These are phyloP conservation scores for Tetrahymena thermophila DNA, from an alignment of 73 alveolate species.

Conservation along the genomic window DNA sequence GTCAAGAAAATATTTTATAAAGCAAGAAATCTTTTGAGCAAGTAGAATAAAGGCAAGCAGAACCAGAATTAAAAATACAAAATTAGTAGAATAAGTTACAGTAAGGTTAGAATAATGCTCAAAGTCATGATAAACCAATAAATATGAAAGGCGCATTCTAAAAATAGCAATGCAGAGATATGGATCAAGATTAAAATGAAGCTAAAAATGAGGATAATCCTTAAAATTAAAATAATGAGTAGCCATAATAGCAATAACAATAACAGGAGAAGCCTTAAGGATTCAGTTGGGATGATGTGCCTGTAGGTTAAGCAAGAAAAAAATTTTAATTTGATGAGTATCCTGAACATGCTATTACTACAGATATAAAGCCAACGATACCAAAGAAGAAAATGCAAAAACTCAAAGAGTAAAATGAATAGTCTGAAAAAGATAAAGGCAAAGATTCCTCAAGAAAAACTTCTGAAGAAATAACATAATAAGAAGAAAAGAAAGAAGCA, in stretches of 20 bases:
- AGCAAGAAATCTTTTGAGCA: background rate
- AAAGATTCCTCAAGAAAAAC: background rate
- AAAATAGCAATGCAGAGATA: background rate
- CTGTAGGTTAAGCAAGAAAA: background rate
- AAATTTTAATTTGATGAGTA: background rate
- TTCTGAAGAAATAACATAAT: background rate
- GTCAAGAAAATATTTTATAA: background rate
- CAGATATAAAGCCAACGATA: background rate
- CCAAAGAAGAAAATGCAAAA: background rate
- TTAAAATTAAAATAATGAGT: background rate
- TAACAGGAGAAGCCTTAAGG: background rate
- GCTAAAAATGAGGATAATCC: background rate
- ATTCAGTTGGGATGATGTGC: background rate
- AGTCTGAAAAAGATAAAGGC: background rate
- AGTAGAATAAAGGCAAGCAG: background rate
- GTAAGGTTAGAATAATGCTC: background rate
- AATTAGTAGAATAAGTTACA: background rate
- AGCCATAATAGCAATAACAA: background rate
- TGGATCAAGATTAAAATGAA: background rate
- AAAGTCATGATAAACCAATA: background rate
- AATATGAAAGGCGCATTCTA: background rate
- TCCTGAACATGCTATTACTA: background rate
- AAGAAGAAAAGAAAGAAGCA: background rate
- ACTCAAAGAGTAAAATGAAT: background rate
- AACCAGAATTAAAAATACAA: background rate